A percentile compares a stretch with the other conserved stretches of the same genome.
Conservation (phyloP, 805 yeast species). For the Metschnikowia sp. region DNA sequence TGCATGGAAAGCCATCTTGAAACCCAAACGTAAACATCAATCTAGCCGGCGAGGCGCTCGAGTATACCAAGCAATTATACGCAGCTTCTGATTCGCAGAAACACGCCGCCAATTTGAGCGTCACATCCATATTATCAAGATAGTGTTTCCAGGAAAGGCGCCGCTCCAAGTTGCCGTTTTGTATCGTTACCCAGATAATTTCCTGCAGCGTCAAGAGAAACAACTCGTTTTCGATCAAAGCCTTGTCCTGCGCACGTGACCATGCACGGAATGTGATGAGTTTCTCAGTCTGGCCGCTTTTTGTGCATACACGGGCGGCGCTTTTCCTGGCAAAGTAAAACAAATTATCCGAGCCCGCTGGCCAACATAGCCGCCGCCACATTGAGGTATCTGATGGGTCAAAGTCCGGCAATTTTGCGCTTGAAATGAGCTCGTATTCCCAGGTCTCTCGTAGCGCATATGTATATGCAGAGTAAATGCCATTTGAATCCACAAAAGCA, state of each 20-base stretch:
- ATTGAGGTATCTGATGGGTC: conserved; percentile 12
- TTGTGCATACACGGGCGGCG: neutral
- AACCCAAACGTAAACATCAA: conserved; percentile 34
- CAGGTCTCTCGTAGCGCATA: conserved; percentile 4
- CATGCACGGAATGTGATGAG: conserved; percentile 14
- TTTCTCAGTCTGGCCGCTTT: neutral
- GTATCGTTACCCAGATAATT: conserved; percentile 48
- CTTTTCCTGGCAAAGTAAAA: conserved; percentile 9
- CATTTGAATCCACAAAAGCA: conserved; percentile 5
- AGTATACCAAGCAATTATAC: conserved; percentile 22
- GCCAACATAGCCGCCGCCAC: conserved; percentile 13
- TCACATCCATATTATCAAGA: conserved; percentile 51
- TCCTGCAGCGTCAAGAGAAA: conserved; percentile 67
- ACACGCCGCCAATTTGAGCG: conserved; percentile 35
- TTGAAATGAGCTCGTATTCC: neutral
- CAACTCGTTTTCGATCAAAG: conserved; percentile 24
- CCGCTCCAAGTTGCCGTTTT: conserved; percentile 34
- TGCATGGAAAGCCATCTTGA: conserved; percentile 31
- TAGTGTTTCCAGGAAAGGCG: conserved; percentile 73
- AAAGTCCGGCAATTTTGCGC: neutral
- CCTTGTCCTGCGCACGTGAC: conserved; percentile 16
- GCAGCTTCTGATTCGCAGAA: conserved; percentile 15
- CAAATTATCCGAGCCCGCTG: conserved; percentile 3
- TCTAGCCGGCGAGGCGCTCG: conserved; percentile 29
- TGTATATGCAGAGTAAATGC: conserved; percentile 3